phyloP scores from a whole-genome alignment of 2,329 filamentous ascomycete species.

The Capronia epimyces region DNA sequence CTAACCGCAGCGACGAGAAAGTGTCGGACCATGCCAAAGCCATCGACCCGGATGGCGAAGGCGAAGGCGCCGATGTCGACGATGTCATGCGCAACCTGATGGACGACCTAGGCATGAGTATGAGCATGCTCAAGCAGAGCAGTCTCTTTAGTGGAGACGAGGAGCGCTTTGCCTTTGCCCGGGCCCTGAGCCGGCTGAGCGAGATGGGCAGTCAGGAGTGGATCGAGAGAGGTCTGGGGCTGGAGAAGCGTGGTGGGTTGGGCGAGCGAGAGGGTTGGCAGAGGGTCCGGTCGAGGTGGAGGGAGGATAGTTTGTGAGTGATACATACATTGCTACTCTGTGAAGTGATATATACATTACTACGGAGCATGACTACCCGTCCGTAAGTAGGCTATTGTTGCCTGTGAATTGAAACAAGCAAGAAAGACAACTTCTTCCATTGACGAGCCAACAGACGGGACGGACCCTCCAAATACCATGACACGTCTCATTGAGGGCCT shows the following conservation, averaged over 20 bases:
- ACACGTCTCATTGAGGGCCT: too few species aligned
- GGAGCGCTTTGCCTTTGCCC: constrained; percentile 91
- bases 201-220: constrained; percentile 95
- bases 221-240: constrained; percentile 70
- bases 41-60: constrained; percentile 38
- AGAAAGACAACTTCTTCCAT: too few species aligned
- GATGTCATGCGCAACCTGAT: constrained; percentile 73
- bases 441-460: too few species aligned
- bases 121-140: constrained; percentile 75
- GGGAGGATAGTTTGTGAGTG: constrained; percentile 45
- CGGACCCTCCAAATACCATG: too few species aligned
- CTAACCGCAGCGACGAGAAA: constrained; percentile 30
- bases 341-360: background rate
- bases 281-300: constrained; percentile 45
- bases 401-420: too few species aligned
- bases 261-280: constrained; percentile 46
- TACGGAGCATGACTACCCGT: too few species aligned
- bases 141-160: constrained; percentile 90
- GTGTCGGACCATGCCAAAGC: constrained; percentile 38
- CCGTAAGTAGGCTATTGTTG: too few species aligned
- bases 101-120: constrained; percentile 81
- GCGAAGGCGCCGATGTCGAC: constrained; percentile 51
- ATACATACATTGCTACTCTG: background rate
- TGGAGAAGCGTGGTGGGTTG: constrained; percentile 41
- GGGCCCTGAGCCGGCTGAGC: constrained; percentile 73